These are phyloP conservation scores for Suillus spraguei DNA, from an alignment of 768 basidiomycete genomes.

Conservation along the genomic window DNA sequence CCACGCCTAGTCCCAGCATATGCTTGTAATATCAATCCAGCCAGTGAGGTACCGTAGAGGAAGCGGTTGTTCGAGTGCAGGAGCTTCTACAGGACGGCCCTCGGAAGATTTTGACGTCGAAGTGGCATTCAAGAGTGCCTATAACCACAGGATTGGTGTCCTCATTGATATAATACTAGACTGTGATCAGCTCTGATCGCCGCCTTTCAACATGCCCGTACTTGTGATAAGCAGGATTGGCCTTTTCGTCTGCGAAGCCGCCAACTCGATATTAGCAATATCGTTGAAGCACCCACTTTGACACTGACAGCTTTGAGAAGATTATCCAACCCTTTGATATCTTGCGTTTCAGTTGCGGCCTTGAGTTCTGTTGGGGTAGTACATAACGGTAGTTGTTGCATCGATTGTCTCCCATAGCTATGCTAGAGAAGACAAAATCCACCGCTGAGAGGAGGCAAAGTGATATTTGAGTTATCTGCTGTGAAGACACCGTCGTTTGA, in stretches of 20 bases:
- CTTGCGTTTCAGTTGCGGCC: constrained; percentile 53
- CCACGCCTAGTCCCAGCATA: constrained; percentile 66
- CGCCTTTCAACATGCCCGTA: constrained; percentile 24
- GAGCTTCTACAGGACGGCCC: constrained; percentile 14
- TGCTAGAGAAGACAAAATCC: constrained; percentile 5
- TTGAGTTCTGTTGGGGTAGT: constrained; percentile 17
- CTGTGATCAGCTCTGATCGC: constrained; percentile 10
- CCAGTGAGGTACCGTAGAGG: constrained; percentile 62
- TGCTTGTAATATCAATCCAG: constrained; percentile 89
- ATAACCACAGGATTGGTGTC: constrained; percentile 57
- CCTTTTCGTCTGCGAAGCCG: constrained; percentile 42
- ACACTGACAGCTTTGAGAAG: constrained; percentile 55
- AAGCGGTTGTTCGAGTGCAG: constrained; percentile 24
- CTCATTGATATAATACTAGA: constrained; percentile 59
- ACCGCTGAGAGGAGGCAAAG: background rate
- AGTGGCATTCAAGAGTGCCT: constrained; percentile 46
- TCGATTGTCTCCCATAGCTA: background rate
- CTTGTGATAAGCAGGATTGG: constrained; percentile 57
- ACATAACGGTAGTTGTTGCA: background rate
- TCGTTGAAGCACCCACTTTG: background rate
- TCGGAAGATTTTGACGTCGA: constrained; percentile 28
- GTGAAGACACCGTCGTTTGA: background rate
- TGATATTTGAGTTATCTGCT: background rate
- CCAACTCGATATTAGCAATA: background rate
- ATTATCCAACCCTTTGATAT: constrained; percentile 58